These are phyloP conservation scores for Peronospora belbahrii DNA, from an alignment of 352 stramenopile genomes.

Conservation along the genomic window DNA sequence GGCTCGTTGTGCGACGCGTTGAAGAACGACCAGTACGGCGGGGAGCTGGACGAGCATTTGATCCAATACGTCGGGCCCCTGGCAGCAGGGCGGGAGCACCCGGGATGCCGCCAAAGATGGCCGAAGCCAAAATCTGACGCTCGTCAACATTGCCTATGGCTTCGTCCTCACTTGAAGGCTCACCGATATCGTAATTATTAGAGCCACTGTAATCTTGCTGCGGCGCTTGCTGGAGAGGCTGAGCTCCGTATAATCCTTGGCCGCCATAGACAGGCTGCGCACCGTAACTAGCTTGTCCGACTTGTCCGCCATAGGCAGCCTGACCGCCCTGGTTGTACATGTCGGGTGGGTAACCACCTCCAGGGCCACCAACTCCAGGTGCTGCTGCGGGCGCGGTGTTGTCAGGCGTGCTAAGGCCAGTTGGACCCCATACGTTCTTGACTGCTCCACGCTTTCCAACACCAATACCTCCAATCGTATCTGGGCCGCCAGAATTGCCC, in stretches of 20 bases:
- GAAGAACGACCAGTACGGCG: slow-evolving; percentile 21
- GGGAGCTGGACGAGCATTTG: slow-evolving; percentile 19
- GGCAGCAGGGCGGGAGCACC: slow-evolving; percentile 49
- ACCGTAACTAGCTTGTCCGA: slow-evolving; percentile 24
- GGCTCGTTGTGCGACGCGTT: slow-evolving; percentile 23
- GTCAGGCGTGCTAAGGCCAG: slow-evolving; percentile 61
- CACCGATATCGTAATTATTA: slow-evolving; percentile 44
- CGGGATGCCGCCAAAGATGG: slow-evolving; percentile 94
- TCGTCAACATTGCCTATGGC: slow-evolving; percentile 44
- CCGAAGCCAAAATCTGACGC: slow-evolving; percentile 87
- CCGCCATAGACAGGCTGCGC: slow-evolving; percentile 32
- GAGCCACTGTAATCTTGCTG: slow-evolving; percentile 38
- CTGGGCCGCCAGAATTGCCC: slow-evolving; percentile 23
- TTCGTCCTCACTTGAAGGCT: slow-evolving; percentile 34
- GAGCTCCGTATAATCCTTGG: slow-evolving; percentile 28
- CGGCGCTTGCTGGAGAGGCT: slow-evolving; percentile 21
- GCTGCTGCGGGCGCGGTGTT: slow-evolving; percentile 14
- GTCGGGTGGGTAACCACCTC: slow-evolving; percentile 31
- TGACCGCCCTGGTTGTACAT: slow-evolving; percentile 27
- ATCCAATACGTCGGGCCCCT: slow-evolving; percentile 27
- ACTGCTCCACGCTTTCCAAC: slow-evolving; percentile 42
- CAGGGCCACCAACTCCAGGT: slow-evolving; percentile 15
- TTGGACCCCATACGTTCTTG: slow-evolving; percentile 84
- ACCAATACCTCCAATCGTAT: slow-evolving; percentile 36
- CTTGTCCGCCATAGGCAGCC: slow-evolving; percentile 27